These are phyloP conservation scores for Gossypioides kirkii DNA, from an alignment of 345 rosid genomes.

Conservation along the genomic window DNA sequence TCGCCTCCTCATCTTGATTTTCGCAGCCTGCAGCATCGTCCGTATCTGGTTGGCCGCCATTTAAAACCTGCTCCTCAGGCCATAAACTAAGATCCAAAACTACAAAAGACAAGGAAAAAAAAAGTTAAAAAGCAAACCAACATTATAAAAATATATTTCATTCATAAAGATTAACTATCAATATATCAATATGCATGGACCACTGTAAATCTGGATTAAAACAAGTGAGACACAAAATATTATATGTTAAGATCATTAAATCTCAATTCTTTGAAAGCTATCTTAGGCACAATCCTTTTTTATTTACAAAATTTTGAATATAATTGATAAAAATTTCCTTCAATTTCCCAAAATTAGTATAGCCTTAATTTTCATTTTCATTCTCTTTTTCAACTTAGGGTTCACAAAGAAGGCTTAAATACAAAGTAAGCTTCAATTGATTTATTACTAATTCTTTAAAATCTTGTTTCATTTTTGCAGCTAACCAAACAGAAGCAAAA, in stretches of 20 bases:
- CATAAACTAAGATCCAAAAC: conserved; percentile 57
- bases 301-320: no score
- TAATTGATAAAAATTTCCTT: background rate
- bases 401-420: background rate
- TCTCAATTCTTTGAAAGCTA: background rate
- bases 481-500: background rate
- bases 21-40: conserved; percentile 73
- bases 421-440: background rate
- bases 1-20: conserved; percentile 71
- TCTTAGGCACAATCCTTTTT: no score
- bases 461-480: background rate
- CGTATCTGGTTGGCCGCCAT: conserved; percentile 67
- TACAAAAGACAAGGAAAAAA: conserved; percentile 23
- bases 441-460: background rate
- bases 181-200: background rate
- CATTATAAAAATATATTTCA: background rate
- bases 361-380: background rate
- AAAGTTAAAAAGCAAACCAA: background rate
- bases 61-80: conserved; percentile 80
- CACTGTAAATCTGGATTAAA: background rate
- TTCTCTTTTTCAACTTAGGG: background rate
- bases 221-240: background rate
- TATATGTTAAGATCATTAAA: background rate
- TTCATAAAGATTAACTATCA: background rate
- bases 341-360: background rate